Base-by-base conservation (phyloP, 352 stramenopile genomes). In the Globisporangium solare region DNA sequence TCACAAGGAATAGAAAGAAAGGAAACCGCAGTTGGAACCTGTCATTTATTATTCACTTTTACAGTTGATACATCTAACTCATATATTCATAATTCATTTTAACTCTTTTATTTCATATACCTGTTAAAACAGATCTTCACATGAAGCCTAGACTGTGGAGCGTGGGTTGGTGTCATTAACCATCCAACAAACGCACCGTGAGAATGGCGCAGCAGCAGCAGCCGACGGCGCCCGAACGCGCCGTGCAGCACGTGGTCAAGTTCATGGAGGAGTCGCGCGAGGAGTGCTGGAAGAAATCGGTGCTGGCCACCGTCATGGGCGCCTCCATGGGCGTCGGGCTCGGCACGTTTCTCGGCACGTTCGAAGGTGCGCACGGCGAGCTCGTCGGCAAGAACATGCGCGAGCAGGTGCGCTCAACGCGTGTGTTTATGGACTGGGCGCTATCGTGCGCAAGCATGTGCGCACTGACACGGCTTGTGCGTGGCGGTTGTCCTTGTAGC, bases 341-440 rank as follows among this genome's bases (percentile, higher is more conserved):
- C 35, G 86, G 86, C 63, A 88, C 79, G 42, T 95, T 95, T 58
- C 75, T 95, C 12, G 86, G 86, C 64, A 95, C 86, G 41, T 94
- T 95, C 43, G 86, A 95, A 57, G 86, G 83, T 24, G 86, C 86
- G 20, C 86, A 95, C 43, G 86, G 86, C 49, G 86, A 95, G 48
- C 68, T 95, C 12, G 76, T 94, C 20, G 86, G 86, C 47, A 80
- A 86, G 32, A 92, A 77, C 41, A 95, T 93, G 83, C 83, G 79
- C 49, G 74, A 94, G 53, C 86, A 92, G 82, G 82, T 89, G 40
- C 5, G 17, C 6, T 22, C 14, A 37, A 32, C 21, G 45, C 18
- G 3, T 22, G 27, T 20, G 41, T 40, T 17, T 18, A 58, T 42
- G 60, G 18, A 55, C 8, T 20, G 56, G n/a, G n/a, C n/a, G n/a